phyloP scores from a whole-genome alignment of 2,329 filamentous ascomycete species.

The Trichoderma sp. region DNA sequence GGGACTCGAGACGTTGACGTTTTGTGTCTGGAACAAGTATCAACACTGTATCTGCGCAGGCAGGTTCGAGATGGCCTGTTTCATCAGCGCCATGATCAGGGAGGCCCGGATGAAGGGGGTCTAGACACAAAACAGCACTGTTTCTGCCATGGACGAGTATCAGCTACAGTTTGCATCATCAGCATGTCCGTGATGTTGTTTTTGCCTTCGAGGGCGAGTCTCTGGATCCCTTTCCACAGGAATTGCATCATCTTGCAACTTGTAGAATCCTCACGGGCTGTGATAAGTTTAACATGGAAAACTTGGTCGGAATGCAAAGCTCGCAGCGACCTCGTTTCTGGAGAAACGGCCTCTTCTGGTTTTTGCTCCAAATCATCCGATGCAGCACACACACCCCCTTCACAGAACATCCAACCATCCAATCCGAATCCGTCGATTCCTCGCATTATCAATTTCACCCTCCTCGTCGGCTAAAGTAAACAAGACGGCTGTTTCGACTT shows the following conservation, averaged over 20 bases:
- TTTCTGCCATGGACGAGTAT: too few species aligned
- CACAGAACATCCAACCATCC: background rate
- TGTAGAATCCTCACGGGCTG: background rate
- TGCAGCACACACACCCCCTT: background rate
- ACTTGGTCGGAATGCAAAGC: conserved; percentile 12
- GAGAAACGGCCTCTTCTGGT: background rate
- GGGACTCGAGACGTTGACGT: background rate
- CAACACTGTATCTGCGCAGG: too few species aligned
- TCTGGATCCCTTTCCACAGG: background rate
- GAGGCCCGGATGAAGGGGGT: too few species aligned
- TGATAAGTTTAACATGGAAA: background rate
- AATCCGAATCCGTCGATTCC: too few species aligned
- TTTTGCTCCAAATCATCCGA: background rate
- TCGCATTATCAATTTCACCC: too few species aligned
- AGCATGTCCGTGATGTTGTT: too few species aligned
- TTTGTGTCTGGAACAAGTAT: too few species aligned
- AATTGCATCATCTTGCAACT: background rate
- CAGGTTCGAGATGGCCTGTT: background rate
- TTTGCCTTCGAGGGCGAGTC: too few species aligned
- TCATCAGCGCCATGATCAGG: conserved; percentile 13
- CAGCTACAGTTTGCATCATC: too few species aligned
- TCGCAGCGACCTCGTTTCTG: background rate
- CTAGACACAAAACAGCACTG: too few species aligned
- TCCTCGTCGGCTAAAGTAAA: conserved; percentile 18
- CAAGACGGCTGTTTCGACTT: conserved; percentile 3